Percentiles rank a stretch among this genome's conserved stretches.
Evolutionary conservation across 2,329 filamentous ascomycete species (phyloP).

Genomic region (Graphilbum sp.): DNA sequence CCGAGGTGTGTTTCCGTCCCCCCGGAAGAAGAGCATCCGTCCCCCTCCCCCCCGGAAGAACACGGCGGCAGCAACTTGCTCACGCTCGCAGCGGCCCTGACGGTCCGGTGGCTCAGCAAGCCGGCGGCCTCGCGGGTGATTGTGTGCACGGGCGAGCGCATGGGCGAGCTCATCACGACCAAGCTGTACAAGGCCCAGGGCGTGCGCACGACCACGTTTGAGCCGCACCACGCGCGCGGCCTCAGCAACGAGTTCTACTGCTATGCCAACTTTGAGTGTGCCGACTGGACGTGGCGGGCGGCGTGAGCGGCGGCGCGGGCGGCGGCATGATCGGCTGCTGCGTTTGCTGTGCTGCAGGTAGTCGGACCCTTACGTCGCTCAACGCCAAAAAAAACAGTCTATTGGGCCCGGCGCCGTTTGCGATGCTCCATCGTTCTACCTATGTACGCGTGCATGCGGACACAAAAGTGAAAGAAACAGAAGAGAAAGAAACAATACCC

Average conservation of each 20-base stretch:
- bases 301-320: too few relatives aligned
- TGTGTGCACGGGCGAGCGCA: conserved; percentile 62
- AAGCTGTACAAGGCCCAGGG: conserved; percentile 53
- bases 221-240: conserved; percentile 52
- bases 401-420: too few relatives aligned
- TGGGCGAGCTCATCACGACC: conserved; percentile 41
- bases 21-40: neutral
- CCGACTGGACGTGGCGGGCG: conserved; percentile 26
- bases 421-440: too few relatives aligned
- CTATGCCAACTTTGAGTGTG: conserved; percentile 62
- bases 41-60: neutral
- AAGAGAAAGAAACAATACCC: neutral
- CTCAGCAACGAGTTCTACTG: conserved; percentile 70
- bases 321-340: too few relatives aligned
- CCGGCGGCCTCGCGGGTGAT: conserved; percentile 28
- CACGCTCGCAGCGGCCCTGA: conserved; percentile 44
- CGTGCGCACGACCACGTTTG: conserved; percentile 48
- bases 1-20: conserved; percentile 35
- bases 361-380: too few relatives aligned
- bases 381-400: too few relatives aligned
- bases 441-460: too few relatives aligned
- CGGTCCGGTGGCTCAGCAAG: conserved; percentile 53
- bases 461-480: too few relatives aligned
- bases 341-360: too few relatives aligned
- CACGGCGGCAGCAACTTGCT: neutral